Evolutionary conservation across 106 monocot genomes (phyloP), one percentile per base, ranked within the genome.

Genomic region (Platanthera guangdongensis): DNA sequence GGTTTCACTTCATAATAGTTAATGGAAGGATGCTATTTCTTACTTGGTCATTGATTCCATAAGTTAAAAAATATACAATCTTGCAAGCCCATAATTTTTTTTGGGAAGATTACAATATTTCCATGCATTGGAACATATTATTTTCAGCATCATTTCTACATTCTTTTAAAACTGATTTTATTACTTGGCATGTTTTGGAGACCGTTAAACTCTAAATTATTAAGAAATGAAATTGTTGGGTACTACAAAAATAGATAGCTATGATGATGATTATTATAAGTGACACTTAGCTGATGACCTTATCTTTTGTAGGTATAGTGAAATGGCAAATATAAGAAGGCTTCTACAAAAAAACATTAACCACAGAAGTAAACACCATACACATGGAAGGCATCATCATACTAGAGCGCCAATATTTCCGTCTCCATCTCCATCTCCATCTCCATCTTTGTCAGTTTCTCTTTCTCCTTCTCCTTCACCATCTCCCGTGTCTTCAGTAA

Each of bases 221-320:
- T 28, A 64, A 4, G 28, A 22, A 64, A 9, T 25, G 10, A 2
- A 8, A 64, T 16, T 64, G 28, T 10, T 64, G 9, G 64, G 1
- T 21, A 25, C 28, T 25, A 25, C 5, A 64, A 28, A 64, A 28
- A 28, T 1, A 8, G 25, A 39, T 39, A 39, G 39, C 39, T 39
- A 39, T 39, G 9, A 18, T 18, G 50, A 14, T 19, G 48, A 50
- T n/a, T 9, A 3, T 65, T 22, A 21, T 19, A 21, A 5, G 16
- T 65, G 14, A 8, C 16, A 16, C 6, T 49, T n/a, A 16, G 6
- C 16, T 12, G 48, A 4, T n/a, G 21, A 62, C 70, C 11, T 51
- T 9, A 52, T 76, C 18, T 57, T 7, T 76, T 21, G 52, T 51
- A 84, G 84, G 73, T 77, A 76, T 72, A 45, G 52, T 74, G 54